phyloP scores from a whole-genome alignment of 1,139 yeast species.

The Hyphopichia burtonii region DNA sequence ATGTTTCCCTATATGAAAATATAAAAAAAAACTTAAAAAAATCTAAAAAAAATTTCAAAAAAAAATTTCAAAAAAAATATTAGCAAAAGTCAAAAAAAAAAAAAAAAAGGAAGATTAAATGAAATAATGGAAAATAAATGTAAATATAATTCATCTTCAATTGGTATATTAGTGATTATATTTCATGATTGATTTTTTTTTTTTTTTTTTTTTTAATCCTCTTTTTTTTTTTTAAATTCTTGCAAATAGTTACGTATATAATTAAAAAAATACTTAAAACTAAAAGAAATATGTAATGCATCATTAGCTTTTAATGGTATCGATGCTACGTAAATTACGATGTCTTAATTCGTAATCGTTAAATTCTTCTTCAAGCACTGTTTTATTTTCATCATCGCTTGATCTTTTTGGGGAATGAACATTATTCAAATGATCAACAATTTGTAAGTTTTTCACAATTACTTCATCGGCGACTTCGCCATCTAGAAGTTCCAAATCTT shows the following conservation, averaged over 20 bases:
- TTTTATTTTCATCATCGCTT: not conserved
- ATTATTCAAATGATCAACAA: slow-evolving; percentile 3
- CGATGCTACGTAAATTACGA: not conserved
- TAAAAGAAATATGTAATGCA: too few species aligned
- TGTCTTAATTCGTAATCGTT: not conserved
- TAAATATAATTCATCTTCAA: too few species aligned
- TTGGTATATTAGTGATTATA: too few species aligned
- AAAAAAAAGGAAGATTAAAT: not conserved
- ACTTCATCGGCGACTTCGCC: slow-evolving; percentile 66
- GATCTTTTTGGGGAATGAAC: not conserved
- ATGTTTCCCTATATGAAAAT: not conserved
- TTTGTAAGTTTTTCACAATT: slow-evolving; percentile 9
- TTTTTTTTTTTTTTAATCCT: too few species aligned
- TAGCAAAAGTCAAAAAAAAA: not conserved
- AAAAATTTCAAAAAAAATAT: not conserved
- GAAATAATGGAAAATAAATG: too few species aligned
- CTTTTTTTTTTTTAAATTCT: too few species aligned
- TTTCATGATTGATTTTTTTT: too few species aligned
- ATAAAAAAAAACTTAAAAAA: not conserved
- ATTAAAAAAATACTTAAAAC: too few species aligned
- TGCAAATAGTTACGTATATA: too few species aligned
- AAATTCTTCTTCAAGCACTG: not conserved
- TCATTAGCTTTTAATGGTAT: not conserved
- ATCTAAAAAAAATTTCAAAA: not conserved
- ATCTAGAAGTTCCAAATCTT: slow-evolving; percentile 64